phyloP scores from a whole-genome alignment of 129 eudicot genomes.

The Saussurea involucrata region DNA sequence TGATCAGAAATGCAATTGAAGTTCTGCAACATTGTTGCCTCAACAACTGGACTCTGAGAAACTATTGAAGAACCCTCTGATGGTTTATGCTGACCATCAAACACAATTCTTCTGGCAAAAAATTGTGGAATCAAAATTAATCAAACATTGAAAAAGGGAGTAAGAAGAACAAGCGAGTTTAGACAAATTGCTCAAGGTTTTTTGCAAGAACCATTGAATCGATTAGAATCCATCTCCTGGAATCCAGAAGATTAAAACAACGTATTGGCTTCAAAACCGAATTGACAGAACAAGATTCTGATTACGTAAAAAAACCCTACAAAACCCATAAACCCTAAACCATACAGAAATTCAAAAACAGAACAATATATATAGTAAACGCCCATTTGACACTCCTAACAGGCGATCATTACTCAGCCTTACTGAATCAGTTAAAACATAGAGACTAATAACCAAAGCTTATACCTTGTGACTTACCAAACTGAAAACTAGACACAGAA shows the following conservation, averaged over 20 bases:
- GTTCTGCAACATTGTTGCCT: conserved; percentile 38
- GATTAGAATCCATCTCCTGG: neutral
- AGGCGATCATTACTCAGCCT: neutral
- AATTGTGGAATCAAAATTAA: neutral
- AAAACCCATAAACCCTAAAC: conserved; percentile 19
- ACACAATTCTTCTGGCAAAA: conserved; percentile 17
- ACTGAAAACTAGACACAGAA: neutral
- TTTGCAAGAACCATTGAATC: neutral
- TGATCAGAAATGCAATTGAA: conserved; percentile 20
- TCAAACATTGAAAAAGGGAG: neutral
- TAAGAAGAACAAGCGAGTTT: neutral
- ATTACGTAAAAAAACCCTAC: neutral
- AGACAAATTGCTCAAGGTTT: neutral
- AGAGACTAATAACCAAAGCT: neutral
- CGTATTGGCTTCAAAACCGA: neutral
- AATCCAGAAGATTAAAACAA: neutral
- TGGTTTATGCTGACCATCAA: neutral
- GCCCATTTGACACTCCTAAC: neutral
- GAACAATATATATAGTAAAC: neutral
- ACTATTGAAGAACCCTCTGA: conserved; percentile 15
- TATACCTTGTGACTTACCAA: conserved; percentile 17
- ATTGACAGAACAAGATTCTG: neutral
- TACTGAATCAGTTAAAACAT: neutral
- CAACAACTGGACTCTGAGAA: conserved; percentile 13
- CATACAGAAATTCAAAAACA: neutral